Percentiles rank a stretch among this genome's conserved stretches.
Evolutionary conservation across 495 filamentous ascomycete species (phyloP).

Genomic region (Aspergillus kassunensis): DNA sequence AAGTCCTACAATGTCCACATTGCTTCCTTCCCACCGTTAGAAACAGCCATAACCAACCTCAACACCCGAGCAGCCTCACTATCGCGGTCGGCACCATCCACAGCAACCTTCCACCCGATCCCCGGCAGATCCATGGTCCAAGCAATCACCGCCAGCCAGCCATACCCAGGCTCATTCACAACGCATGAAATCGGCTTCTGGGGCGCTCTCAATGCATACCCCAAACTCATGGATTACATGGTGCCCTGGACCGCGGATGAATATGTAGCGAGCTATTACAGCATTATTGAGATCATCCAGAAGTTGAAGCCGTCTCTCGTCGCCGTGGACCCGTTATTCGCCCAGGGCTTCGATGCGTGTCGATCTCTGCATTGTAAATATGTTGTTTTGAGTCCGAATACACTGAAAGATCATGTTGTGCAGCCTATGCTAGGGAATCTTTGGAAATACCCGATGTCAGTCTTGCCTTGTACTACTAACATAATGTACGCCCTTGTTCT

Average conservation of each 20-base stretch:
- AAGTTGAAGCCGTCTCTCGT: slow-evolving; percentile 32
- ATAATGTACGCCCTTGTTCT: not conserved
- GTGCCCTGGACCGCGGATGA: slow-evolving; percentile 34
- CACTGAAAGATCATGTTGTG: slow-evolving; percentile 23
- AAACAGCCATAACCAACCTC: slow-evolving; percentile 15
- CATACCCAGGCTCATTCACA: slow-evolving; percentile 8
- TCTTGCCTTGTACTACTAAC: not conserved
- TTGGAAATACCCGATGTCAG: slow-evolving; percentile 33
- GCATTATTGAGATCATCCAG: slow-evolving; percentile 28
- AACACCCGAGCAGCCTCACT: slow-evolving; percentile 10
- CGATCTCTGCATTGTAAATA: slow-evolving; percentile 19
- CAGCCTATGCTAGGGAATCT: slow-evolving; percentile 31
- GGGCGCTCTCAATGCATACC: slow-evolving; percentile 21
- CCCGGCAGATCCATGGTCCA: slow-evolving; percentile 27
- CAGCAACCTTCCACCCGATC: slow-evolving; percentile 28
- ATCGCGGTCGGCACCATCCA: not conserved
- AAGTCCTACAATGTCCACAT: slow-evolving; percentile 38
- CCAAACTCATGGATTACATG: slow-evolving; percentile 10
- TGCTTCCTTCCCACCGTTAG: slow-evolving; percentile 38
- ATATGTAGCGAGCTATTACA: slow-evolving; percentile 34
- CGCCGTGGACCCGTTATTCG: slow-evolving; percentile 38
- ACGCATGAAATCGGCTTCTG: slow-evolving; percentile 18
- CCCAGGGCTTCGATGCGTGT: slow-evolving; percentile 39
- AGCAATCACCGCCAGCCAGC: slow-evolving; percentile 9
- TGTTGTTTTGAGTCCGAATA: slow-evolving; percentile 37